These are phyloP conservation scores for Pythium phragmitis DNA, from an alignment of 352 stramenopile genomes.

Conservation along the genomic window DNA sequence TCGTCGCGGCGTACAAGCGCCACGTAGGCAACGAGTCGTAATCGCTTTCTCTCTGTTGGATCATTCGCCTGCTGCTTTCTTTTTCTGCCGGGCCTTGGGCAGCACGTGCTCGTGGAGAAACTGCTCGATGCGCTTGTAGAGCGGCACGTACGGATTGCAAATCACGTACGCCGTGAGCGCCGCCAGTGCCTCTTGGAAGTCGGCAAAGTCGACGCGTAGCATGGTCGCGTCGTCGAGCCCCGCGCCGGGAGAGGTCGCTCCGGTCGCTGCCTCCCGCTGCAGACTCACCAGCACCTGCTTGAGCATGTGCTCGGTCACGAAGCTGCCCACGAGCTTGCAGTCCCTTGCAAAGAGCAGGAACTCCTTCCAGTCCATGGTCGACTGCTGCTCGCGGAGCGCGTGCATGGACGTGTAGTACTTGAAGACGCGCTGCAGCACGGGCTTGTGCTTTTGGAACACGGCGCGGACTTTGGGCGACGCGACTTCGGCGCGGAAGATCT, in stretches of 20 bases:
- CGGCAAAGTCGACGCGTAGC: slow-evolving; percentile 56
- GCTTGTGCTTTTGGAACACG: slow-evolving; percentile 76
- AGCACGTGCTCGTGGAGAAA: slow-evolving; percentile 80
- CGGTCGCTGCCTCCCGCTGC: slow-evolving; percentile 46
- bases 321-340: slow-evolving; percentile 74
- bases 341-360: slow-evolving; percentile 66
- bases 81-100: slow-evolving; percentile 70
- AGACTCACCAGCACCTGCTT: slow-evolving; percentile 78
- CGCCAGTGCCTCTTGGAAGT: slow-evolving; percentile 72
- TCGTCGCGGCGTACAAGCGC: slow-evolving; percentile 72
- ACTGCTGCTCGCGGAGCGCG: slow-evolving; percentile 67
- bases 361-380: slow-evolving; percentile 61
- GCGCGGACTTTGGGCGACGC: slow-evolving; percentile 62
- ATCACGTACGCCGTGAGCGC: slow-evolving; percentile 78
- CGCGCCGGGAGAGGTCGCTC: neutral
- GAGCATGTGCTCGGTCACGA: slow-evolving; percentile 76
- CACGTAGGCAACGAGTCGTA: slow-evolving; percentile 32
- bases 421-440: slow-evolving; percentile 66
- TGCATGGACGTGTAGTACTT: slow-evolving; percentile 84
- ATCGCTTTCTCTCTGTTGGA: neutral
- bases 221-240: slow-evolving; percentile 7
- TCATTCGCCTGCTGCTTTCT: slow-evolving; percentile 30
- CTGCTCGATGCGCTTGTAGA: slow-evolving; percentile 76
- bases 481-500: slow-evolving; percentile 76
- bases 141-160: slow-evolving; percentile 74